phyloP scores from a whole-genome alignment of 2,329 filamentous ascomycete species.

The Hypomyces rosellus region DNA sequence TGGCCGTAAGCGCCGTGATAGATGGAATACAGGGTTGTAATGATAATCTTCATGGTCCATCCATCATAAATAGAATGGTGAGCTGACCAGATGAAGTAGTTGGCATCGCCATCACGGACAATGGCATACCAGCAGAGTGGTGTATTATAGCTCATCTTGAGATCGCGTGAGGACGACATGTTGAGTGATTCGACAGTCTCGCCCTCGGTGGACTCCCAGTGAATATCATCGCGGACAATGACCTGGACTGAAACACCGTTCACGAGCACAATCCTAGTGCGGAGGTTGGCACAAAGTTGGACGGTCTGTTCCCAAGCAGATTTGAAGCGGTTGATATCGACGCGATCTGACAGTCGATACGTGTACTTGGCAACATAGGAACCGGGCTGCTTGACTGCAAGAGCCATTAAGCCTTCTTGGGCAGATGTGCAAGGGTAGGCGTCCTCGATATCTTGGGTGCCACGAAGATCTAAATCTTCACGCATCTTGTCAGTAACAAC shows the following conservation, averaged over 20 bases:
- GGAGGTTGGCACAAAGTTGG: constrained; percentile 7
- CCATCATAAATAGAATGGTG: constrained; percentile 16
- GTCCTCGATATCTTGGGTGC: constrained; percentile 5
- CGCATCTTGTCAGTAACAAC: not conserved
- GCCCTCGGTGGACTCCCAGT: too few relatives aligned
- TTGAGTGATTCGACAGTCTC: too few relatives aligned
- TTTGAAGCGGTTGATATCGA: constrained; percentile 17
- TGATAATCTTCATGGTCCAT: constrained; percentile 6
- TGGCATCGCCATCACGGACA: not conserved
- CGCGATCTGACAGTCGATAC: constrained; percentile 11
- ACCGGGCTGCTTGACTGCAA: constrained; percentile 25
- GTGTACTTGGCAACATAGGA: constrained; percentile 26
- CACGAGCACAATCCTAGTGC: constrained; percentile 5
- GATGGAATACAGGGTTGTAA: constrained; percentile 7
- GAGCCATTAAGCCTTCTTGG: constrained; percentile 20
- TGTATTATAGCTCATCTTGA: constrained; percentile 8
- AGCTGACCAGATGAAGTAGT: not conserved
- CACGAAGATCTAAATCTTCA: not conserved
- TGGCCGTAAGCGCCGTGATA: not conserved
- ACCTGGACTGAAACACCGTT: constrained; percentile 1
- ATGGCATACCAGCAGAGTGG: constrained; percentile 9
- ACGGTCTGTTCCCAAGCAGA: constrained; percentile 20
- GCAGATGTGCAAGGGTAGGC: constrained; percentile 18
- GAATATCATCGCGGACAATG: constrained; percentile 1
- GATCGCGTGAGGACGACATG: constrained; percentile 7